phyloP scores from a whole-genome alignment of 139 green algal genomes.

The Medakamo hakoo region DNA sequence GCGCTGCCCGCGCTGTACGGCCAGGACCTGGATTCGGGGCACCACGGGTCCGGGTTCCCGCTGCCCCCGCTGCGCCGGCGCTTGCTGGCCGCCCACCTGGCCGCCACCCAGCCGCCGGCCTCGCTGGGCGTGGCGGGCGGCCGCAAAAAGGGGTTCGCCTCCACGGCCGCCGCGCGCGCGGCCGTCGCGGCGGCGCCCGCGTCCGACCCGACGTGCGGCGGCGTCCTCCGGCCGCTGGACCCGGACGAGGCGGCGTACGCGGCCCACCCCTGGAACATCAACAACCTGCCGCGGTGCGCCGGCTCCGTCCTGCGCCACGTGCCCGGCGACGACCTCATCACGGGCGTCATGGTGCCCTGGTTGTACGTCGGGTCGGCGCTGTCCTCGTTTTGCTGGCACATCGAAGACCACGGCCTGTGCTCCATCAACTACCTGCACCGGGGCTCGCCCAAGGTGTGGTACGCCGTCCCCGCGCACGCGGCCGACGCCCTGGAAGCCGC shows the following conservation, averaged over 20 bases:
- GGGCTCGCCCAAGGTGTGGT: conserved; percentile 52
- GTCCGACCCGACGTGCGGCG: background rate
- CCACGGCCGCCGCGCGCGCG: too few relatives aligned
- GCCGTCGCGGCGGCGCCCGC: too few relatives aligned
- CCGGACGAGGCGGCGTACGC: conserved; percentile 22
- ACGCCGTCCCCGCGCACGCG: conserved; percentile 38
- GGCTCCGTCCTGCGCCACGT: conserved; percentile 44
- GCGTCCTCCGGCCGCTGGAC: background rate
- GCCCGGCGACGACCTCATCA: conserved; percentile 43
- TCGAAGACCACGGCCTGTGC: conserved; percentile 74
- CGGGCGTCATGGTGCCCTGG: conserved; percentile 72
- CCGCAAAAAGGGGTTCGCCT: too few relatives aligned
- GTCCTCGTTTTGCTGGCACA: conserved; percentile 62
- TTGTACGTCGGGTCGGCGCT: conserved; percentile 51
- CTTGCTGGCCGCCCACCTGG: conserved; percentile 28
- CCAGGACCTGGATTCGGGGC: conserved; percentile 48
- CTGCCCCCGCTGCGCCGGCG: conserved; percentile 25
- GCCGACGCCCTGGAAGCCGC: conserved; percentile 38
- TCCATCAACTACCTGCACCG: conserved; percentile 75
- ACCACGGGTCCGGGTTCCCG: conserved; percentile 41
- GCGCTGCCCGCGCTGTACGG: conserved; percentile 50
- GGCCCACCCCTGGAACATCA: conserved; percentile 62
- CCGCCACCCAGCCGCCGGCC: background rate
- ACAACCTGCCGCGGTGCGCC: conserved; percentile 50
- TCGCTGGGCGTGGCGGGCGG: background rate